A percentile compares a stretch with the other conserved stretches of the same genome.
These are phyloP conservation scores for Spathaspora girioi DNA, from an alignment of 805 yeast genomes.

Conservation along the genomic window DNA sequence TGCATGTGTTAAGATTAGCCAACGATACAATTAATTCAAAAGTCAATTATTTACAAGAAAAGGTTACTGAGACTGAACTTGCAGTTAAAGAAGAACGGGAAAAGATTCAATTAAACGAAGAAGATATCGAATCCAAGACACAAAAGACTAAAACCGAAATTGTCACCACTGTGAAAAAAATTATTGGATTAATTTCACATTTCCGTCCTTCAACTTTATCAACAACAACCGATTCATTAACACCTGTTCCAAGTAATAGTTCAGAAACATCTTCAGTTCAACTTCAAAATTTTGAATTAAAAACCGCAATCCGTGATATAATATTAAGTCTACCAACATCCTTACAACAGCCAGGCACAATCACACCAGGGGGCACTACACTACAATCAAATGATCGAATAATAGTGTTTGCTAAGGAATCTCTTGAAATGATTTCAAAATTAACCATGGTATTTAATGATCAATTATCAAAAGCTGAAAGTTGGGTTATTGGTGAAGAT, in stretches of 20 bases:
- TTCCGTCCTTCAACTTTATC: constrained; percentile 47
- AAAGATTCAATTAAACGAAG: constrained; percentile 12
- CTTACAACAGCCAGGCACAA: constrained; percentile 38
- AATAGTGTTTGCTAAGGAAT: constrained; percentile 80
- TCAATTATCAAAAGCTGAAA: constrained; percentile 79
- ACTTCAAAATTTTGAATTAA: constrained; percentile 24
- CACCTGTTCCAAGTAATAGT: constrained; percentile 10
- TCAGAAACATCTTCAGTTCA: background rate
- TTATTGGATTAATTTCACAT: constrained; percentile 79
- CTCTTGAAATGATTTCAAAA: constrained; percentile 80
- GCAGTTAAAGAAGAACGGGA: constrained; percentile 22
- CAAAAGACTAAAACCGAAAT: constrained; percentile 72
- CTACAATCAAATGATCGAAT: constrained; percentile 57
- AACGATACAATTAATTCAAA: constrained; percentile 70
- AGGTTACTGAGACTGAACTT: constrained; percentile 45
- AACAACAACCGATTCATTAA: constrained; percentile 11
- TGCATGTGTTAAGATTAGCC: constrained; percentile 77
- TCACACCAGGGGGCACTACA: constrained; percentile 10
- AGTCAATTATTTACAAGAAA: constrained; percentile 57
- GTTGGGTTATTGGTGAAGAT: constrained; percentile 60
- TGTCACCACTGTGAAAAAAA: constrained; percentile 83
- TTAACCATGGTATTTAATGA: constrained; percentile 83
- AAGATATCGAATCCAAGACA: constrained; percentile 11
- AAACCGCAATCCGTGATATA: constrained; percentile 75
- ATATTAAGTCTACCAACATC: constrained; percentile 65